phyloP scores from a whole-genome alignment of 371 early-diverging fungal genomes.

The Mortierella polycephala region DNA sequence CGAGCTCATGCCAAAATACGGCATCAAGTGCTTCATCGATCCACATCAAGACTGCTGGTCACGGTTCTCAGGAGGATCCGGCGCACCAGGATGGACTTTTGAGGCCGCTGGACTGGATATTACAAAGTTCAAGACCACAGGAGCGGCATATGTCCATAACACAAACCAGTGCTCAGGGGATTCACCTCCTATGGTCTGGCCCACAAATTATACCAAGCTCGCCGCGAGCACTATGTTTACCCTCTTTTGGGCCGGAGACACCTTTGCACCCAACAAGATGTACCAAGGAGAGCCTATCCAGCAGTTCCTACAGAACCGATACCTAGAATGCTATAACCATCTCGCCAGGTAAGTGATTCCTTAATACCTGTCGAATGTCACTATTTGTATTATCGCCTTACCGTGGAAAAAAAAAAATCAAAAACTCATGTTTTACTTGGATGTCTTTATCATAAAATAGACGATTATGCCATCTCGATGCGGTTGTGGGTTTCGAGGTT shows the following conservation, averaged over 20 bases:
- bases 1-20: slow-evolving; percentile 72
- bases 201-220: slow-evolving; percentile 85
- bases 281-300: slow-evolving; percentile 66
- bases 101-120: slow-evolving; percentile 76
- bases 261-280: slow-evolving; percentile 72
- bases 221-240: slow-evolving; percentile 88
- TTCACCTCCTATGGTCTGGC: slow-evolving; percentile 86
- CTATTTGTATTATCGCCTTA: neutral
- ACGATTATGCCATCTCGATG: slow-evolving; percentile 68
- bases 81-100: slow-evolving; percentile 81
- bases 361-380: slow-evolving; percentile 16
- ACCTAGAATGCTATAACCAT: slow-evolving; percentile 64
- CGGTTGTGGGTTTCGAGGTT: slow-evolving; percentile 81
- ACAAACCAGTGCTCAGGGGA: slow-evolving; percentile 72
- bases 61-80: slow-evolving; percentile 74
- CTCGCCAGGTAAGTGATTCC: slow-evolving; percentile 53
- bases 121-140: slow-evolving; percentile 74
- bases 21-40: slow-evolving; percentile 84
- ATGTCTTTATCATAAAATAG: slow-evolving; percentile 48
- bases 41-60: slow-evolving; percentile 83
- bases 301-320: slow-evolving; percentile 63
- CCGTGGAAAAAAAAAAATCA: slow-evolving; percentile 1
- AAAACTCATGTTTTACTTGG: slow-evolving; percentile 67
- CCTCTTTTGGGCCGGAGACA: slow-evolving; percentile 82
- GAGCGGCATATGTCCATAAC: slow-evolving; percentile 82